Evolutionary conservation across 306 rosid genomes (phyloP).

Genomic region (Erythrophleum fordii): DNA sequence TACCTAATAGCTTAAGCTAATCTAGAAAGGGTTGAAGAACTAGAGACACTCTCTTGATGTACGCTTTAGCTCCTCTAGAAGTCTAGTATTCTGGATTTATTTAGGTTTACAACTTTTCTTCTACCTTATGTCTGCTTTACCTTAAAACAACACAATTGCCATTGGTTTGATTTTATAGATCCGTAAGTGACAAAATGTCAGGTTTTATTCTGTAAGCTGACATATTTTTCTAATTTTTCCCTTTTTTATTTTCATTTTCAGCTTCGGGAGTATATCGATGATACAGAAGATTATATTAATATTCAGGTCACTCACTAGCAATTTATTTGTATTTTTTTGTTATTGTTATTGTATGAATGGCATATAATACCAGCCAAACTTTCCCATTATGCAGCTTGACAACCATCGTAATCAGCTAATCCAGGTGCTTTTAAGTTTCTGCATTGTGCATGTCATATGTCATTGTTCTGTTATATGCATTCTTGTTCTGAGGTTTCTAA

Average conservation of each 20-base stretch:
- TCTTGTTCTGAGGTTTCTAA: neutral
- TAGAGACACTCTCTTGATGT: neutral
- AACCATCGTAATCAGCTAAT: conserved; percentile 70
- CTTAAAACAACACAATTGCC: neutral
- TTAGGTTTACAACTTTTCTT: neutral
- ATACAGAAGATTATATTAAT: conserved; percentile 90
- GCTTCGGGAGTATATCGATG: conserved; percentile 85
- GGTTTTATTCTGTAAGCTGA: neutral
- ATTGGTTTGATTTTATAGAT: neutral
- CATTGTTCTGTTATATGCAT: neutral
- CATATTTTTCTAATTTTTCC: neutral
- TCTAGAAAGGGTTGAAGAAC: neutral
- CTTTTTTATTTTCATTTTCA: conserved; percentile 42
- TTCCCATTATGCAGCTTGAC: conserved; percentile 63
- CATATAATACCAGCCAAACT: conserved; percentile 15
- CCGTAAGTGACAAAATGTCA: neutral
- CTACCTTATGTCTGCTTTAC: neutral
- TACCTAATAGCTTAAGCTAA: neutral
- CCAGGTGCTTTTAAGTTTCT: conserved; percentile 57
- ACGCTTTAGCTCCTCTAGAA: neutral
- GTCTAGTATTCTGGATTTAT: neutral
- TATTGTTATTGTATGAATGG: neutral
- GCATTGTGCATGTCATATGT: neutral
- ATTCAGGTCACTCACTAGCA: conserved; percentile 60
- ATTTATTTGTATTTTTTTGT: neutral